These are phyloP conservation scores for Ustilago lituana DNA, from an alignment of 1,284 basidiomycete genomes.

Conservation along the genomic window DNA sequence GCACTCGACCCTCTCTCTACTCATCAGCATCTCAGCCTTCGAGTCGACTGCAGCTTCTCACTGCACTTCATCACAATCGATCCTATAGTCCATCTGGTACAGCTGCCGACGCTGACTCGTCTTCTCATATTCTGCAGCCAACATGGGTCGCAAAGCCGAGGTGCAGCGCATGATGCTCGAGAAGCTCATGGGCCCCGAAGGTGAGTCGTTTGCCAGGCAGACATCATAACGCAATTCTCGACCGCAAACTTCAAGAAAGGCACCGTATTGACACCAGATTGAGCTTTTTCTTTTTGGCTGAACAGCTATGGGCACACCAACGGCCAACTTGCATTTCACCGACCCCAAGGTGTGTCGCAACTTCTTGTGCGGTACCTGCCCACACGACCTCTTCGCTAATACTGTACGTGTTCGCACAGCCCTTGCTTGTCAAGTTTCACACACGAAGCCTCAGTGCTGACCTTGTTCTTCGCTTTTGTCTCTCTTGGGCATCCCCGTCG, in stretches of 20 bases:
- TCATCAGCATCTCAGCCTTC: neutral
- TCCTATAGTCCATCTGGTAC: neutral
- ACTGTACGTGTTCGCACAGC: slow-evolving; percentile 78
- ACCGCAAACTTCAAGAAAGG: too few relatives aligned
- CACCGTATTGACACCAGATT: neutral
- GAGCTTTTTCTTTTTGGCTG: too few relatives aligned
- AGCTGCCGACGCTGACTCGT: slow-evolving; percentile 8
- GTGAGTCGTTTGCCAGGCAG: slow-evolving; percentile 16
- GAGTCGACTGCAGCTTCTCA: neutral
- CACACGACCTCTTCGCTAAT: slow-evolving; percentile 96
- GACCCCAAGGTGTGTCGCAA: slow-evolving; percentile 99
- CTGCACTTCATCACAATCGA: neutral
- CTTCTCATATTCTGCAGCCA: slow-evolving; percentile 4
- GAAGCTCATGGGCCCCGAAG: slow-evolving; percentile 69
- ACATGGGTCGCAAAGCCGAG: slow-evolving; percentile 71
- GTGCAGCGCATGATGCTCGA: slow-evolving; percentile 93
- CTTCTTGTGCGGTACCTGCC: slow-evolving; percentile 96
- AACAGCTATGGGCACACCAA: slow-evolving; percentile 62
- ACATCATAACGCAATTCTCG: neutral
- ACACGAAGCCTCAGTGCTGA: too few relatives aligned
- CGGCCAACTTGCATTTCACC: slow-evolving; percentile 82
- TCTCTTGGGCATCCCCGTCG: neutral
- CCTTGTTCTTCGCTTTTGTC: neutral
- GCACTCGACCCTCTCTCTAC: too few relatives aligned
- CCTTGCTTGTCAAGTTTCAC: neutral